phyloP scores from a whole-genome alignment of 2,329 filamentous ascomycete genomes.

The Fusarium devonianum region DNA sequence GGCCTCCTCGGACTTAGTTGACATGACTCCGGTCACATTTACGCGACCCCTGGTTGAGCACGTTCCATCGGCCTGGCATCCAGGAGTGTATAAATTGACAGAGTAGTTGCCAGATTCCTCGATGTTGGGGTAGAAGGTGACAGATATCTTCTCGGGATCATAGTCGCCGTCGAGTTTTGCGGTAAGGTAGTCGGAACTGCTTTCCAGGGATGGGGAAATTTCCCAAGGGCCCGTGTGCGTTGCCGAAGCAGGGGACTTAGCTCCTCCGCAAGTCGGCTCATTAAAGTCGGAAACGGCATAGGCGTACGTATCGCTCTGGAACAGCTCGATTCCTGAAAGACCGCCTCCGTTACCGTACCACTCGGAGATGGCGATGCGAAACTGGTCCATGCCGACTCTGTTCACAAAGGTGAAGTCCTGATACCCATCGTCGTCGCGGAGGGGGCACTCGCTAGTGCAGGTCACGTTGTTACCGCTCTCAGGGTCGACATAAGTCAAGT shows the following conservation, averaged over 20 bases:
- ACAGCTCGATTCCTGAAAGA: slow-evolving; percentile 84
- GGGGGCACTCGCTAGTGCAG: slow-evolving; percentile 86
- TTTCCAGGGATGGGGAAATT: slow-evolving; percentile 70
- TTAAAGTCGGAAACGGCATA: slow-evolving; percentile 91
- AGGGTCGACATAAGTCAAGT: slow-evolving; percentile 88
- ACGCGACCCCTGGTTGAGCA: slow-evolving; percentile 81
- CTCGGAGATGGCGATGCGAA: slow-evolving; percentile 83
- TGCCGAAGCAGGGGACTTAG: slow-evolving; percentile 68
- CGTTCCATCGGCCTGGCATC: slow-evolving; percentile 80
- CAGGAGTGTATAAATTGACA: slow-evolving; percentile 90
- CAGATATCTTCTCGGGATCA: slow-evolving; percentile 66
- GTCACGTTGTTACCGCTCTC: slow-evolving; percentile 69
- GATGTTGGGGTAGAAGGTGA: slow-evolving; percentile 85
- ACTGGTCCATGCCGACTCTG: slow-evolving; percentile 82
- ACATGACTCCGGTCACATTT: slow-evolving; percentile 79
- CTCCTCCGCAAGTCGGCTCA: slow-evolving; percentile 78
- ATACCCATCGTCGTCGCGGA: slow-evolving; percentile 74
- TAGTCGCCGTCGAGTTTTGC: slow-evolving; percentile 66
- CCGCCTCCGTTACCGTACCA: slow-evolving; percentile 90
- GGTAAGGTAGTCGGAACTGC: slow-evolving; percentile 78
- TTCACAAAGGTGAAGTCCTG: slow-evolving; percentile 96
- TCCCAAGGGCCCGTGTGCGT: slow-evolving; percentile 78
- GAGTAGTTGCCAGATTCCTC: slow-evolving; percentile 90
- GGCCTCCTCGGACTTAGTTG: slow-evolving; percentile 51
- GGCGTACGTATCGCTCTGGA: slow-evolving; percentile 82